Evolutionary conservation across 495 filamentous ascomycete genomes (phyloP).

Genomic region (Penicillium pancosmium): DNA sequence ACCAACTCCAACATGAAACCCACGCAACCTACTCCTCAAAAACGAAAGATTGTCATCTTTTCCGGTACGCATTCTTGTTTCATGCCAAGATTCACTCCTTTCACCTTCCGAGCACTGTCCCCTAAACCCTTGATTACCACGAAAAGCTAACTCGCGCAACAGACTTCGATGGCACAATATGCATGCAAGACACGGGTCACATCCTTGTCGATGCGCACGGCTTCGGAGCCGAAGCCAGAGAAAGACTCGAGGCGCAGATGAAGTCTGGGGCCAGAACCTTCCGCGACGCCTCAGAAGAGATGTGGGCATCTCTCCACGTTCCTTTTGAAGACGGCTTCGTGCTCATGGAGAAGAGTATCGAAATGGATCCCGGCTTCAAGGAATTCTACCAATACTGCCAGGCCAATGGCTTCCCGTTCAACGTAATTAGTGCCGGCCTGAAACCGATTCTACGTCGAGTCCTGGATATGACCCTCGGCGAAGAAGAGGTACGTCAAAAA

Average conservation of each 20-base stretch:
- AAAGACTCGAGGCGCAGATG: slow-evolving; percentile 67
- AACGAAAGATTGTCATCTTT: slow-evolving; percentile 37
- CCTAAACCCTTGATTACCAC: neutral
- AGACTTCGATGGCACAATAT: slow-evolving; percentile 81
- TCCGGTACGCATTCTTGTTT: slow-evolving; percentile 24
- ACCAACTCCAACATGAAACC: slow-evolving; percentile 21
- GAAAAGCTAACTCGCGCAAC: neutral
- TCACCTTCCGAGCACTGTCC: too few relatives aligned
- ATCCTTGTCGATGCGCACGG: slow-evolving; percentile 71
- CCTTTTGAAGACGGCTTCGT: slow-evolving; percentile 76
- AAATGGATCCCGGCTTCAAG: slow-evolving; percentile 68
- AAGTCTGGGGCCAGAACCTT: slow-evolving; percentile 68
- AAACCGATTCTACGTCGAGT: slow-evolving; percentile 67
- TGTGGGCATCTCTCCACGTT: slow-evolving; percentile 71
- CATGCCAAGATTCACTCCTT: too few relatives aligned
- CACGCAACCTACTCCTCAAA: slow-evolving; percentile 10
- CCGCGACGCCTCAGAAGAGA: slow-evolving; percentile 75
- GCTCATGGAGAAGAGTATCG: slow-evolving; percentile 64
- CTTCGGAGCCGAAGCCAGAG: slow-evolving; percentile 58
- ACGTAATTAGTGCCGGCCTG: slow-evolving; percentile 72
- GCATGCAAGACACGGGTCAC: slow-evolving; percentile 78
- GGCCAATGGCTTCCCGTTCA: slow-evolving; percentile 67
- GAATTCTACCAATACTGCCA: slow-evolving; percentile 70
- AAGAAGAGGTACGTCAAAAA: slow-evolving; percentile 49
- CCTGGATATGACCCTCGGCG: slow-evolving; percentile 65